phyloP scores from a whole-genome alignment of 768 basidiomycete genomes.

The Termitomyces bulborhizus region DNA sequence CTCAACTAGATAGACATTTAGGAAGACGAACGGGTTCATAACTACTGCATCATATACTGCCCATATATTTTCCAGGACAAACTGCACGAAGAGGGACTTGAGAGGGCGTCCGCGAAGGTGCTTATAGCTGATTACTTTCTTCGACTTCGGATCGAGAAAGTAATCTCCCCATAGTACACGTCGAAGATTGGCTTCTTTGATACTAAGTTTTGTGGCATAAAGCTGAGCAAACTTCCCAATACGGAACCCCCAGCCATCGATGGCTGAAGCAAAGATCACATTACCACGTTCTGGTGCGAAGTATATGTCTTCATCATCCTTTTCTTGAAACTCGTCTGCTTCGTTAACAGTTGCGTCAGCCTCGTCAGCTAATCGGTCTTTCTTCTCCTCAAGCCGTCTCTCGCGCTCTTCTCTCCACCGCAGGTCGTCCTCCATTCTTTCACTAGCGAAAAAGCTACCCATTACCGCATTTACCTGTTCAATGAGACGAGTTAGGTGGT shows the following conservation, averaged over 20 bases:
- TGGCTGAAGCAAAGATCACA: slow-evolving; percentile 92
- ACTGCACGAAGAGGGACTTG: slow-evolving; percentile 96
- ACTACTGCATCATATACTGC: slow-evolving; percentile 90
- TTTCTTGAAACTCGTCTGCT: slow-evolving; percentile 77
- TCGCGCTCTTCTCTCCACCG: slow-evolving; percentile 93
- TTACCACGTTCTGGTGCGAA: slow-evolving; percentile 95
- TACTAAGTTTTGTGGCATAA: slow-evolving; percentile 84
- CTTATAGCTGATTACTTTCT: slow-evolving; percentile 86
- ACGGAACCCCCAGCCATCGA: slow-evolving; percentile 98
- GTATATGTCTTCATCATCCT: slow-evolving; percentile 96
- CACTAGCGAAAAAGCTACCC: slow-evolving; percentile 92
- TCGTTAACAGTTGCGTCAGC: slow-evolving; percentile 55
- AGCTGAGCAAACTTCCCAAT: slow-evolving; percentile 90
- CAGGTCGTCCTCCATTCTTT: slow-evolving; percentile 94
- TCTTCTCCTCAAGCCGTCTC: slow-evolving; percentile 69
- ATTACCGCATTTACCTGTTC: slow-evolving; percentile 98
- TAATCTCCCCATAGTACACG: slow-evolving; percentile 96
- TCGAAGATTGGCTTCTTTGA: slow-evolving; percentile 82
- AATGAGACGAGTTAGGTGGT: slow-evolving; percentile 87
- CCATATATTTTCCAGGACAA: slow-evolving; percentile 96
- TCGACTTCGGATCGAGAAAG: slow-evolving; percentile 94
- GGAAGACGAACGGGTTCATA: slow-evolving; percentile 73
- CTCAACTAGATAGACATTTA: slow-evolving; percentile 10
- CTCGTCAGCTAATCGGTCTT: slow-evolving; percentile 62
- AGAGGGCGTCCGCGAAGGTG: slow-evolving; percentile 80